Evolutionary conservation across 2,329 filamentous ascomycete species (phyloP).

Genomic region (Cladosporium oxysporum): DNA sequence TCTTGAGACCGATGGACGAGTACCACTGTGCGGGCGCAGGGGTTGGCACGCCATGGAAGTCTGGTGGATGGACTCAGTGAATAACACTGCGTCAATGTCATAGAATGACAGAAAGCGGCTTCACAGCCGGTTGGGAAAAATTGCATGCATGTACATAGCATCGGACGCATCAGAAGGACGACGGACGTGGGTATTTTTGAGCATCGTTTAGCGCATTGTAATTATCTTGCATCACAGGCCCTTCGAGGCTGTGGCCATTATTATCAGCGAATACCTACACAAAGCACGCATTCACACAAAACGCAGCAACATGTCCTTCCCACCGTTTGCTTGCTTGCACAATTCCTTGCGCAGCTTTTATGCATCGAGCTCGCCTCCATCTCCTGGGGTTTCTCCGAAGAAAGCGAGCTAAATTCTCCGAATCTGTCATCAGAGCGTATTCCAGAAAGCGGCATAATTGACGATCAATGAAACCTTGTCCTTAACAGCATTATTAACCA

Average conservation of each 20-base stretch:
- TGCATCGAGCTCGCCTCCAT: neutral
- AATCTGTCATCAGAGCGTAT: neutral
- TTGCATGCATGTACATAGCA: neutral
- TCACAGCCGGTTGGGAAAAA: neutral
- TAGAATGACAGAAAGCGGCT: neutral
- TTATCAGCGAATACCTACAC: neutral
- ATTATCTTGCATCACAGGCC: neutral
- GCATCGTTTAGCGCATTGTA: neutral
- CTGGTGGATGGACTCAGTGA: neutral
- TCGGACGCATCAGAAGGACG: neutral
- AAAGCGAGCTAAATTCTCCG: neutral
- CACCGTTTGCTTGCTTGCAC: neutral
- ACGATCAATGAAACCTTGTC: neutral
- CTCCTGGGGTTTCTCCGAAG: neutral
- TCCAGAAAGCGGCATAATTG: neutral
- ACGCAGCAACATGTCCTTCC: neutral
- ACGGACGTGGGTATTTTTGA: neutral
- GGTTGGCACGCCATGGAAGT: neutral
- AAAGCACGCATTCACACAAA: neutral
- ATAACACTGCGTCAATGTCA: neutral
- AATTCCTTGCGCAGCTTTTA: neutral
- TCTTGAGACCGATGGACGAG: neutral
- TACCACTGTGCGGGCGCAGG: conserved; percentile 7
- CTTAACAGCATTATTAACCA: neutral
- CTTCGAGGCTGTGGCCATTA: neutral